Conservation (phyloP, 1,284 basidiomycete genomes). For the Boletus smithii region DNA sequence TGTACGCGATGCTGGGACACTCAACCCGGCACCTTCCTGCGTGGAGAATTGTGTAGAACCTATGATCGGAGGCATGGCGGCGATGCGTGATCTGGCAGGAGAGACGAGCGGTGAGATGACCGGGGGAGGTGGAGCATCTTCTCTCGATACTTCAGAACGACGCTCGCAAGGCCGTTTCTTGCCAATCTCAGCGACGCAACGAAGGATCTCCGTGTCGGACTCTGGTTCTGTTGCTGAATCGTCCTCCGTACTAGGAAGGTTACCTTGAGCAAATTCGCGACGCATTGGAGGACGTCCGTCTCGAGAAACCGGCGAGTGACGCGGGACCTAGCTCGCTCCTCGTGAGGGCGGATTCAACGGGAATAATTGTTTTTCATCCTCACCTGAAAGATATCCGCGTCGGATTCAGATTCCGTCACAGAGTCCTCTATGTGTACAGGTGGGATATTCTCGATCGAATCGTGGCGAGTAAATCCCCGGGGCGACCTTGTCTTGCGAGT, state of each 20-base stretch:
- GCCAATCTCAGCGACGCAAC: slow-evolving; percentile 28
- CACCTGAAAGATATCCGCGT: slow-evolving; percentile 12
- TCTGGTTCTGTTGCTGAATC: slow-evolving; percentile 35
- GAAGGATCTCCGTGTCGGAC: slow-evolving; percentile 31
- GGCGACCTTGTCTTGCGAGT: slow-evolving; percentile 1
- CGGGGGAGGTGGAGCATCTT: slow-evolving; percentile 3
- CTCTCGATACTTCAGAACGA: not conserved
- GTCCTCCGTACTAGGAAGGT: slow-evolving; percentile 14
- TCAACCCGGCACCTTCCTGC: slow-evolving; percentile 6
- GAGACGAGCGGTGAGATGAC: slow-evolving; percentile 30
- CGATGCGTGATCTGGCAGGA: slow-evolving; percentile 20
- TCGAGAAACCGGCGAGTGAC: not conserved
- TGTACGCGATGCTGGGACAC: not conserved
- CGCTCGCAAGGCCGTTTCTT: slow-evolving; percentile 4
- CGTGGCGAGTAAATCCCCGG: not conserved
- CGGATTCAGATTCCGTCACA: slow-evolving; percentile 35
- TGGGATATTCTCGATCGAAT: slow-evolving; percentile 9
- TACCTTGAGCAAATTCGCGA: not conserved
- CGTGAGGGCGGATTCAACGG: not conserved
- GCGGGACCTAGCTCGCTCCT: not conserved
- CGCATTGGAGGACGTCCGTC: not conserved
- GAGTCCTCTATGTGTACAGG: slow-evolving; percentile 23
- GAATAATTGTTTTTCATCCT: slow-evolving; percentile 1
- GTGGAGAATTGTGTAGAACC: slow-evolving; percentile 3
- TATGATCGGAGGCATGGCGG: not conserved